Base-by-base conservation (phyloP, 768 basidiomycete genomes). In the Pisolithus orientalis region DNA sequence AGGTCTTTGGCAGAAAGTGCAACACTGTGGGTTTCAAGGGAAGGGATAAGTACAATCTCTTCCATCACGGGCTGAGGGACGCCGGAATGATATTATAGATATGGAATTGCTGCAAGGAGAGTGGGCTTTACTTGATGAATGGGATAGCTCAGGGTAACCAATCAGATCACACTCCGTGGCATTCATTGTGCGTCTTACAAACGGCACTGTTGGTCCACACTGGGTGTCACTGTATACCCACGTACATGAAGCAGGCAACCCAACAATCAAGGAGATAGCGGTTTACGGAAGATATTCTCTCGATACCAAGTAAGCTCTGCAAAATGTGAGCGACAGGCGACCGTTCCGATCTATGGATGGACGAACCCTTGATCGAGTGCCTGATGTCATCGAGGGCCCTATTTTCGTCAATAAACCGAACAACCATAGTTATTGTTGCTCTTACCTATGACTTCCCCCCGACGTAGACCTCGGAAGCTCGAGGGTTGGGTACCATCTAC, bases 351-450 rank as follows among this genome's bases (percentile, higher is more conserved):
- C n/a, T 17, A 16, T 50, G 7, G 49, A 17, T 25, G 1, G 31
- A 29, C 63, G 9, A 28, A 85, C 90, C 93, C 68, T 68, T 63
- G 45, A 95, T 91, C 5, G 88, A 90, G 29, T 78, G 75, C 39
- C 72, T 72, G 53, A 94, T 94, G 59, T 95, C 93, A 54, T 87
- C 86, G 55, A 92, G 65, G 2, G 93, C 93, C 28, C 91, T 94
- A 61, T 6, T 31, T 21, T 42, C 24, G 38, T 45, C 10, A 29
- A 57, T 49, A 45, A 42, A 29, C 4, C 2, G 14, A 45, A n/a
- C 21, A 52, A 49, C 13, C 14, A 13, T 37, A 47, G 28, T 40
- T 13, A 43, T 21, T 24, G 42, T 46, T 16, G 32, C 31, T 63
- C 63, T 31, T 46, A 84, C 90, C 89, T 75, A 63, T 91, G 89